These are phyloP conservation scores for Turritis glabra DNA, from an alignment of 345 rosid species.

Conservation along the genomic window DNA sequence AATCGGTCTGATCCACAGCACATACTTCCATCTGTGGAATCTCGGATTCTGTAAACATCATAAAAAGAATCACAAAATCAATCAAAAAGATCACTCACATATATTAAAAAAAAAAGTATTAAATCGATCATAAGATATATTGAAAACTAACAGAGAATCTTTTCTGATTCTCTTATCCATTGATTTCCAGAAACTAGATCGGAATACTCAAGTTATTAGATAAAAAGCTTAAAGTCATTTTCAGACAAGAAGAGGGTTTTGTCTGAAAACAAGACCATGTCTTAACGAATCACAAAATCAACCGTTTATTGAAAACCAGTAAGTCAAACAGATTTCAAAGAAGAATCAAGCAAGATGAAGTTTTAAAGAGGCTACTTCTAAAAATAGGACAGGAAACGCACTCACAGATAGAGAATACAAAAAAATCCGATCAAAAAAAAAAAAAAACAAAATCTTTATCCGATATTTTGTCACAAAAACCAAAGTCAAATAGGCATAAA, in stretches of 20 bases:
- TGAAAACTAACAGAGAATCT: conserved; percentile 4
- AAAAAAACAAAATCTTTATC: conserved; percentile 25
- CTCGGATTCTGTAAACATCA: conserved; percentile 34
- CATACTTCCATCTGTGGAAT: conserved; percentile 54
- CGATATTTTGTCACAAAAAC: conserved; percentile 6
- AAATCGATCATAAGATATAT: background rate
- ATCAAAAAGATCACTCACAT: conserved; percentile 10
- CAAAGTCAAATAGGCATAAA: conserved; percentile 23
- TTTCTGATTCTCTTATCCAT: background rate
- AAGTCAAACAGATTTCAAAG: conserved; percentile 36
- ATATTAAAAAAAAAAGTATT: background rate
- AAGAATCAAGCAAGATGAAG: conserved; percentile 21
- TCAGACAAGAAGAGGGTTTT: conserved; percentile 17
- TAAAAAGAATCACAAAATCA: background rate
- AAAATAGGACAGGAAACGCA: conserved; percentile 8
- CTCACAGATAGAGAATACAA: background rate
- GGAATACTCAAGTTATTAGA: background rate
- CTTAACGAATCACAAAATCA: conserved; percentile 9
- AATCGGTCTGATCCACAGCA: conserved; percentile 54
- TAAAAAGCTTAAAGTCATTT: conserved; percentile 4
- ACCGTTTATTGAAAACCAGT: background rate
- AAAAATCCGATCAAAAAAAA: conserved; percentile 28
- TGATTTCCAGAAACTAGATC: conserved; percentile 19
- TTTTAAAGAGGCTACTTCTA: conserved; percentile 1
- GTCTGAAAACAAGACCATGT: conserved; percentile 20